Evolutionary conservation across 495 filamentous ascomycete species (phyloP), one percentile per base, ranked within the genome.

Genomic region (Neurospora tetrasperma): DNA sequence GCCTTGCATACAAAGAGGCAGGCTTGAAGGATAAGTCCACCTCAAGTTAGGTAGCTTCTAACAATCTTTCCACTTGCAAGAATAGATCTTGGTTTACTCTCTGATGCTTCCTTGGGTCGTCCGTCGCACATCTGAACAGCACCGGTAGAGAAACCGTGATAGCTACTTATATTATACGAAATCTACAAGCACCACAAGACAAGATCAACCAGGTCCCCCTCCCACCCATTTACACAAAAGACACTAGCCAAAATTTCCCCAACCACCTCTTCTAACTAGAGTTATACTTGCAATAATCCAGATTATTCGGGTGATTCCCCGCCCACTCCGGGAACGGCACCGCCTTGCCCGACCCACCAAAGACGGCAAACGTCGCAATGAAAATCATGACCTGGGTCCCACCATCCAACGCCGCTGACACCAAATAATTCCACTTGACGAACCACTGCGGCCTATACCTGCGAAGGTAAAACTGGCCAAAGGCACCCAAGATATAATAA

Each of bases 361-460:
- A 85, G 0, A 90, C 86, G 1, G 88, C 87, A 77, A 90, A 90
- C 0, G 85, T 85, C 5, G 90, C 80, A 41, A 90, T 84, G 72
- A 90, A 90, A 0, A 89, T 79, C 0, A 87, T 78, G 7, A 82
- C 79, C 66, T 85, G 81, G 62, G 80, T 83, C 6, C 83, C 88
- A 43, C 88, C 88, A 74, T 90, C 88, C 39, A 89, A 79, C 5
- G 87, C 88, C 4, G 82, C 88, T 0, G 84, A 83, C 7, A 89
- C 75, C 0, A 90, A 79, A 71, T 89, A 90, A 39, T 84, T 87
- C 71, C 88, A 90, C 73, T 89, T 83, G 75, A 85, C 84, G 80
- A 88, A 90, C 41, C 86, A 80, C 2, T 79, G 71, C 4, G 88
- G 87, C 0, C 77, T 66, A 69, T 85, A 81, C 72, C 85, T 84